These are phyloP conservation scores for Ehretia macrophylla DNA, from an alignment of 257 asterid genomes.

Conservation along the genomic window DNA sequence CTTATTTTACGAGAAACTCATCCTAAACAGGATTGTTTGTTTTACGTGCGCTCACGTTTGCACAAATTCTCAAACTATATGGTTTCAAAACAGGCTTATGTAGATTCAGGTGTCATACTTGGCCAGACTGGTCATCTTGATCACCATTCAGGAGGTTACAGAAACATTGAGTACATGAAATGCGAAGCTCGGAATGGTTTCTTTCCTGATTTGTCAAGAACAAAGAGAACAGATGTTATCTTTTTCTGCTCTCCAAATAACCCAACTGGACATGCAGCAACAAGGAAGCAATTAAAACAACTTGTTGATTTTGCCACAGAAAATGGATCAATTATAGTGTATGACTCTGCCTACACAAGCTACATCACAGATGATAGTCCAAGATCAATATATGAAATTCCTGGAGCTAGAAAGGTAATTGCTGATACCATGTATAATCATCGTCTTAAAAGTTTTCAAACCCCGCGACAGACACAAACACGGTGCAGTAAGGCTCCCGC, in stretches of 20 bases:
- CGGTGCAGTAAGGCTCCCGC: no score
- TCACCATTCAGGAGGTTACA: constrained; percentile 46
- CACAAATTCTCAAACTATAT: neutral
- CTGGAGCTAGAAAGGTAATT: constrained; percentile 65
- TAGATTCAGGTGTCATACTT: constrained; percentile 75
- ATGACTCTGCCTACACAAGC: constrained; percentile 72
- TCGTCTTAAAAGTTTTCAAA: neutral
- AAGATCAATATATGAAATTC: constrained; percentile 69
- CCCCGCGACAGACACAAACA: no score
- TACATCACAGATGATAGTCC: constrained; percentile 70
- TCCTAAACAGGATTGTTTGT: no score
- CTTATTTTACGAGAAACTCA: no score
- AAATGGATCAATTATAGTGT: constrained; percentile 74
- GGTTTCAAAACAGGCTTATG: constrained; percentile 55
- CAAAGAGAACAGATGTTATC: constrained; percentile 63
- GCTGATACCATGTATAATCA: neutral
- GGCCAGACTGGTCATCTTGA: constrained; percentile 70
- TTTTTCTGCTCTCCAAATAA: constrained; percentile 89
- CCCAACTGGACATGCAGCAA: constrained; percentile 85
- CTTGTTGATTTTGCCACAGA: constrained; percentile 61
- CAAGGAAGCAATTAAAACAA: constrained; percentile 51
- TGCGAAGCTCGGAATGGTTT: constrained; percentile 61
- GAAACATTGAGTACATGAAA: constrained; percentile 61
- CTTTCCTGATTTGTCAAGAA: constrained; percentile 60
- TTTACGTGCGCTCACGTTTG: no score